phyloP scores from a whole-genome alignment of 176 grass and related monocot genomes.

The Musa acuminata region DNA sequence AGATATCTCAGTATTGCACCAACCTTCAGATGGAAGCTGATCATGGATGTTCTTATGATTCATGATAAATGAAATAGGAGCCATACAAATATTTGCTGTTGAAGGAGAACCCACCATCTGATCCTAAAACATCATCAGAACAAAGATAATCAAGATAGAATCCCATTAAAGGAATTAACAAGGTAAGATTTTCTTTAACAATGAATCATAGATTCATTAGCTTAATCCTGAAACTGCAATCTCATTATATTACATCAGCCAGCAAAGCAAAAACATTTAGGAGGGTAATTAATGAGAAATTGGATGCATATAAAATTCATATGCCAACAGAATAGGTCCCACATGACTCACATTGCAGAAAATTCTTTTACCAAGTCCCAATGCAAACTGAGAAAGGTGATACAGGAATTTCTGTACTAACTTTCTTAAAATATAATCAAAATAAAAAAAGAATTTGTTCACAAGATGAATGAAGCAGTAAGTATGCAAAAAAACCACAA shows the following conservation, averaged over 20 bases:
- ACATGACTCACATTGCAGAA: too few relatives aligned
- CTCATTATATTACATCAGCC: too few relatives aligned
- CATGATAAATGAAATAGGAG: not conserved
- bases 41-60: conserved; percentile 1
- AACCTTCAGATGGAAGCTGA: conserved; percentile 4
- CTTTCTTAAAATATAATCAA: not conserved
- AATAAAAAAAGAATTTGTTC: not conserved
- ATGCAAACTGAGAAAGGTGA: not conserved
- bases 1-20: not conserved
- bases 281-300: too few relatives aligned
- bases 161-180: not conserved
- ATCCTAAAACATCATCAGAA: not conserved
- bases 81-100: not conserved
- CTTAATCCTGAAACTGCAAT: not conserved
- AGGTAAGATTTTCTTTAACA: not conserved
- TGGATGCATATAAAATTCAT: too few relatives aligned
- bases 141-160: not conserved
- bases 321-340: too few relatives aligned
- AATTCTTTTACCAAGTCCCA: too few relatives aligned
- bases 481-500: not conserved
- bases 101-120: not conserved
- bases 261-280: too few relatives aligned
- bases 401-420: not conserved
- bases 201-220: not conserved
- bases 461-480: not conserved